phyloP scores from a whole-genome alignment of 202 grass and related monocot genomes.

The Brachypodium distachyon region DNA sequence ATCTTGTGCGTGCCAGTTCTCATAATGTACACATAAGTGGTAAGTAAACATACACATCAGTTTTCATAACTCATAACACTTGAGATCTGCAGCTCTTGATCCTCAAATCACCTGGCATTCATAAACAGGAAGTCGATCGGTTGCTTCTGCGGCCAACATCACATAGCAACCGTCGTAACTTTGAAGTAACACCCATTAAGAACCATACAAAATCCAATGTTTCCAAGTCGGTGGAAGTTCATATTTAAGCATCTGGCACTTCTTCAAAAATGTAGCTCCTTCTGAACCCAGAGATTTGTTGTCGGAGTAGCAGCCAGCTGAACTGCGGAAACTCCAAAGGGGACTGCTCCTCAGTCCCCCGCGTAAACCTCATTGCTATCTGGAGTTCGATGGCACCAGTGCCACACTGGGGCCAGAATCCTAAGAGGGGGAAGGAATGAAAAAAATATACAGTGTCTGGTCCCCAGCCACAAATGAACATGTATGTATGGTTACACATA shows the following conservation, averaged over 20 bases:
- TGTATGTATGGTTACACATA: slow-evolving; percentile 37
- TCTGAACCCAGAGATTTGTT: background rate
- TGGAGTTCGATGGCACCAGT: background rate
- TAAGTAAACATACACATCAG: slow-evolving; percentile 14
- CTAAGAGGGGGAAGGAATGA: slow-evolving; percentile 11
- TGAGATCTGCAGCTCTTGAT: background rate
- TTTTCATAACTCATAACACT: background rate
- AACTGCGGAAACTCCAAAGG: slow-evolving; percentile 15
- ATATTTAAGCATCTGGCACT: slow-evolving; percentile 19
- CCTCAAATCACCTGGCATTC: background rate
- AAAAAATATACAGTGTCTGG: slow-evolving; percentile 31
- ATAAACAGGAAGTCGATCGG: background rate
- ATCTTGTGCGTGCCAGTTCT: background rate
- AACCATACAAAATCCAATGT: slow-evolving; percentile 6
- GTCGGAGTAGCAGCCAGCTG: background rate
- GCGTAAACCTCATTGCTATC: background rate
- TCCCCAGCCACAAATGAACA: slow-evolving; percentile 32
- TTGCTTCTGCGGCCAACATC: background rate
- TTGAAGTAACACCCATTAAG: background rate
- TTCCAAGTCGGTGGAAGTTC: background rate
- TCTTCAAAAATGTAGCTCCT: slow-evolving; percentile 23
- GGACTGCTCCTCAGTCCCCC: slow-evolving; percentile 1
- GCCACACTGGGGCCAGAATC: too few species aligned
- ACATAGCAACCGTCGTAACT: slow-evolving; percentile 4
- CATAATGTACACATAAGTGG: slow-evolving; percentile 32